Evolutionary conservation across 108 stramenopile genomes (phyloP).

Genomic region (Discostella stelligeroides): DNA sequence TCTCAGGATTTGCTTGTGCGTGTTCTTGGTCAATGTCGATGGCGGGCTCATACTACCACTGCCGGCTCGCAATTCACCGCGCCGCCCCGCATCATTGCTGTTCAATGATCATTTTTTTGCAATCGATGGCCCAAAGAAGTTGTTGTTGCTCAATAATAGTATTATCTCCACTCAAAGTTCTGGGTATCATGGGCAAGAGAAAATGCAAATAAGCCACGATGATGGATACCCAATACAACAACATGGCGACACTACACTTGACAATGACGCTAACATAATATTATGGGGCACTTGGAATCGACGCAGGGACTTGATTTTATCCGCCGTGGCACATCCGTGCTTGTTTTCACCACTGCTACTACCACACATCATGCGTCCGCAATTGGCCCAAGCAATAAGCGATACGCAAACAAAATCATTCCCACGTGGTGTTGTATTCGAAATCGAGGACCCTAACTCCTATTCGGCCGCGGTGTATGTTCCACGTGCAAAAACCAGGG

Average conservation of each 20-base stretch:
- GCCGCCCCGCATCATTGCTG: no score
- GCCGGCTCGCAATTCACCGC: no score
- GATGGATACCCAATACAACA: no score
- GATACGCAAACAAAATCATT: background rate
- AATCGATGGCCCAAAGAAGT: no score
- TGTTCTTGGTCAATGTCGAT: no score
- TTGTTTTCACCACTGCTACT: conserved; percentile 6
- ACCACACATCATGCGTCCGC: background rate
- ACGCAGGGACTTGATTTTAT: conserved; percentile 4
- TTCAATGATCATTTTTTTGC: no score
- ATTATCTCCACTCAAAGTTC: no score
- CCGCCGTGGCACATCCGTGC: background rate
- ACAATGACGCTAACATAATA: background rate
- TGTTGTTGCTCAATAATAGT: no score
- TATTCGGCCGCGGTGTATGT: conserved; percentile 71
- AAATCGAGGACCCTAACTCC: conserved; percentile 62
- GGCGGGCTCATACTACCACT: no score
- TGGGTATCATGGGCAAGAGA: no score
- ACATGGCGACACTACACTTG: background rate
- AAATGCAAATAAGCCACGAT: no score
- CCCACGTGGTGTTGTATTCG: conserved; percentile 36
- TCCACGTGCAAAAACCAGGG: conserved; percentile 33
- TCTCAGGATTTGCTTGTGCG: no score
- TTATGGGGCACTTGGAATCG: background rate
- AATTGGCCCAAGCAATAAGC: background rate